A percentile compares a stretch with the other conserved stretches of the same genome.
Evolutionary conservation across 2,329 filamentous ascomycete species (phyloP).

Genomic region (Ophiostoma novo-ulmi): DNA sequence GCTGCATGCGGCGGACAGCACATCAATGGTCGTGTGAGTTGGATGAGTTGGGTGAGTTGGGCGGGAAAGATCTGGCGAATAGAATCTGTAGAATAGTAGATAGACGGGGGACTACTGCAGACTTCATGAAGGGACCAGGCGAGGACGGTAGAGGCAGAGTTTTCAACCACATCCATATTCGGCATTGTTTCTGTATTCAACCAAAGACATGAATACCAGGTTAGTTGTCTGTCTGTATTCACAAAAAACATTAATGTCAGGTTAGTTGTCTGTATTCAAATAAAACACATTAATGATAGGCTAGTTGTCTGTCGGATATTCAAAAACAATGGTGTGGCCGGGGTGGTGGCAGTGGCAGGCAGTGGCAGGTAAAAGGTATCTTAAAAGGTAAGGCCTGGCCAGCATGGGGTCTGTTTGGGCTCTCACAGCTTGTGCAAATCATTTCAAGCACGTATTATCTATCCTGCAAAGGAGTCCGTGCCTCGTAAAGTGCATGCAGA

Average conservation of each 20-base stretch:
- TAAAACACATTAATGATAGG: too few species aligned
- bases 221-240: too few species aligned
- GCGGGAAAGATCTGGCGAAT: not conserved
- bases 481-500: not conserved
- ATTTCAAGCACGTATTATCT: not conserved
- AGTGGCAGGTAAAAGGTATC: too few species aligned
- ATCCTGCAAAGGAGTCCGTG: not conserved
- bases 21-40: slow-evolving; percentile 12
- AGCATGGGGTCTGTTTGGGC: not conserved
- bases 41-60: not conserved
- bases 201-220: too few species aligned
- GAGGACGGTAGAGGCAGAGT: not conserved
- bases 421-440: not conserved
- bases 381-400: too few species aligned
- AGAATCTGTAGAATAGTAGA: not conserved
- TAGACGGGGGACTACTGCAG: not conserved
- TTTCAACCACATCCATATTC: not conserved
- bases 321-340: too few species aligned
- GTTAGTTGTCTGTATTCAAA: not conserved
- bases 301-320: too few species aligned
- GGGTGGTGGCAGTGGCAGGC: too few species aligned
- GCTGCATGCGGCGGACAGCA: slow-evolving; percentile 10
- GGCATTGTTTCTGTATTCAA: not conserved
- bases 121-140: not conserved
- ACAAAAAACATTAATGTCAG: too few species aligned